Percentiles rank a stretch among this genome's conserved stretches.
Evolutionary conservation across 2,329 filamentous ascomycete species (phyloP).

Genomic region (Phaeosphaeria sp.): DNA sequence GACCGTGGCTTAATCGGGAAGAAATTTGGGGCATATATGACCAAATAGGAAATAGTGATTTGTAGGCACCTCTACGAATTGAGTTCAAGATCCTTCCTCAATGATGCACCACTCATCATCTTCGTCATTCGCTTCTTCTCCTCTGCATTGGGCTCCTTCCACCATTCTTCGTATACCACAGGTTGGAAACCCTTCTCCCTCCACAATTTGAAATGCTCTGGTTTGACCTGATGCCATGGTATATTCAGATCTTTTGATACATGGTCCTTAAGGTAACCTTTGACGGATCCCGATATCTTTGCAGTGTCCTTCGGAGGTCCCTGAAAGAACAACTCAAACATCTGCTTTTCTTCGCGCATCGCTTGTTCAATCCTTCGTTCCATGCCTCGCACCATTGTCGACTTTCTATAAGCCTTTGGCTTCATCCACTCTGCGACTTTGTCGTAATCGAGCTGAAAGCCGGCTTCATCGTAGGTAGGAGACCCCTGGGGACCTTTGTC

Average conservation of each 20-base stretch:
- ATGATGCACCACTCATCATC: not conserved
- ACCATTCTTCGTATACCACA: slow-evolving; percentile 10
- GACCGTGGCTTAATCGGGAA: not conserved
- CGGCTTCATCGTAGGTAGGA: slow-evolving; percentile 15
- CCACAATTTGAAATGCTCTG: slow-evolving; percentile 16
- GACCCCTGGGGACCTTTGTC: slow-evolving; percentile 13
- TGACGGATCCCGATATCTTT: not conserved
- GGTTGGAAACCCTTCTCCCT: slow-evolving; percentile 14
- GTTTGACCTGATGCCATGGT: slow-evolving; percentile 15
- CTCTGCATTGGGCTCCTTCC: slow-evolving; percentile 8
- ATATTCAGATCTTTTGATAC: slow-evolving; percentile 19
- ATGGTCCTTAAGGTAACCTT: slow-evolving; percentile 9
- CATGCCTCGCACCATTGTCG: not conserved
- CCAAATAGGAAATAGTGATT: not conserved
- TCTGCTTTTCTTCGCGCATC: not conserved
- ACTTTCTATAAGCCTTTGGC: slow-evolving; percentile 2
- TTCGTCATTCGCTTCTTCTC: slow-evolving; percentile 9
- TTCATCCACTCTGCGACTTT: slow-evolving; percentile 13
- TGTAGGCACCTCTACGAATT: not conserved
- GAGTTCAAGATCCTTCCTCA: slow-evolving; percentile 7
- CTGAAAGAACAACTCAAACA: slow-evolving; percentile 10
- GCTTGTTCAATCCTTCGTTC: not conserved
- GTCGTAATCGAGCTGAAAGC: slow-evolving; percentile 17
- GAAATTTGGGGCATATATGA: not conserved
- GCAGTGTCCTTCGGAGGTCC: not conserved